Evolutionary conservation across 176 grass and related monocot genomes (phyloP), one percentile per base, ranked within the genome.

Genomic region (Cymbopogon citratus): DNA sequence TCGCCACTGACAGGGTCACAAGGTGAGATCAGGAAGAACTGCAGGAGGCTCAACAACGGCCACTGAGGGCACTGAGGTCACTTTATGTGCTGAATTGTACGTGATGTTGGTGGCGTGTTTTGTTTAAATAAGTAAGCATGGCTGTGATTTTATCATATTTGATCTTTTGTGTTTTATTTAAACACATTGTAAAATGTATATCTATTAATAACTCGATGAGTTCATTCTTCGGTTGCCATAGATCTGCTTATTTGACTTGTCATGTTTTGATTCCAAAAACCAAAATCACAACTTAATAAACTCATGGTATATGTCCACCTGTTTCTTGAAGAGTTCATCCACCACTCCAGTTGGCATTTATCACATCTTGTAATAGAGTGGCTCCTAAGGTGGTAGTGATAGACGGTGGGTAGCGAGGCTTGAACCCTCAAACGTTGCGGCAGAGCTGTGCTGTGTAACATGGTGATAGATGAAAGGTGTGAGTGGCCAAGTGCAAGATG

Each of bases 1-100:
- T 78, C 71, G 0, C 96, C 96, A 2, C 87, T 91, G 19, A 95
- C 89, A 6, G 87, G 90, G 6, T 36, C 34, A 12, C 85, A 82
- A 67, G 96, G 92, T 6, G 89, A 99, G 87, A 88, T 99, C 75
- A 90, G 96, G 76, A 95, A 83, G 77, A 93, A 95, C 35, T 99
- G 96, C 91, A 99, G 96, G 85, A 93, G 31, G 63, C 62, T 94
- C 40, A 98, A 97, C 81, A 78, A 84, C 24, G 14, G 36, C 43
- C 78, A 82, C 63, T 87, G 76, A 85, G 77, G 63, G 27, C 29
- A 43, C 57, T 66, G 48, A 68, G 19, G 34, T 49, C 73, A 57
- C 38, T 59, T 59, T 23, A 73, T 78, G 59, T 74, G 66, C 38
- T 90, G 83, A 60, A 72, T 59, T 31, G 46, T 73, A 45, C 45